Evolutionary conservation across 805 yeast genomes (phyloP), one percentile per base, ranked within the genome.

Genomic region (Kodamaea neixiangensis): DNA sequence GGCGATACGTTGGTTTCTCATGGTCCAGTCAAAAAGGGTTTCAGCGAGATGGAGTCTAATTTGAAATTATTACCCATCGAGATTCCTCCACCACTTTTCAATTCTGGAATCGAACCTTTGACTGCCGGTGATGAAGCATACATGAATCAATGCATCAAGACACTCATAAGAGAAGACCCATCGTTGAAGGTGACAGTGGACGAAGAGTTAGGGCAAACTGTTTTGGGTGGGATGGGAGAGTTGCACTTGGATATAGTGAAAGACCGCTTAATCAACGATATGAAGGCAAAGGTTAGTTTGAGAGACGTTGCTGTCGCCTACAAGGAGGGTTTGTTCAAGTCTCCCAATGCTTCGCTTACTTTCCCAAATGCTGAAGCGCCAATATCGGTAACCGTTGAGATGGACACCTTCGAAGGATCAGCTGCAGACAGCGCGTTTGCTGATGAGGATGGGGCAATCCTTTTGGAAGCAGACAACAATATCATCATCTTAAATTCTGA

Each of bases 211-310:
- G 96, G 94, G 5, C 97, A 94, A 69, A 85, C 92, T 1, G 79
- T 92, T 21, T 68, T 94, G 25, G 85, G 96, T 15, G 99, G 99
- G 29, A 93, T 93, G 98, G 99, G 99, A 38, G 98, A 94, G 63
- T 75, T 94, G 44, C 99, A 94, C 69, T 75, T 94, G 46, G 98
- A 94, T 58, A 91, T 94, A 57, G 87, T 94, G 1, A 78, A 77
- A 44, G 94, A 89, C 59, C 76, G 97, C 49, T 76, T 91, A 39
- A 69, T 89, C n/a, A 80, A 80, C 40, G 96, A 90, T 51, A 76
- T 91, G 78, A 86, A 86, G 64, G 97, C 96, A 2, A 83, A 85
- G 50, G 87, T 89, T 1, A 85, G 84, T 29, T 77, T 90, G 37
- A 91, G 97, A 43, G 85, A 85, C 47, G 89, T 94, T 17, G 89